These are phyloP conservation scores for Tuctoria greenei DNA, from an alignment of 176 grass and related monocot species.

Conservation along the genomic window DNA sequence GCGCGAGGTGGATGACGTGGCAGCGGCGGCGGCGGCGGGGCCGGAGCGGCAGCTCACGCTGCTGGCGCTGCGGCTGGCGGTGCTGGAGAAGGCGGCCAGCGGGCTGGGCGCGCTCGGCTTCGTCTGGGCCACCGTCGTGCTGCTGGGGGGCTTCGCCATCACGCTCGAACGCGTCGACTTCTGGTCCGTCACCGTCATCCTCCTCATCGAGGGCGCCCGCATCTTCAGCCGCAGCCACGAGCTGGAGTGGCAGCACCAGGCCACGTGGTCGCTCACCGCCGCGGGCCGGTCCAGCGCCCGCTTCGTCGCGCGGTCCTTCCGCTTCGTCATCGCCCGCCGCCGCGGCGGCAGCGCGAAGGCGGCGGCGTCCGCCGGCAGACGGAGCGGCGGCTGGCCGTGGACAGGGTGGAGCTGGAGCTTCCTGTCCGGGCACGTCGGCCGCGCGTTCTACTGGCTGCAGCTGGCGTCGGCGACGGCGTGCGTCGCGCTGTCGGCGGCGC, in stretches of 20 bases:
- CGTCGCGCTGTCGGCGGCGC: constrained; percentile 47
- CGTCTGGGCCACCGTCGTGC: constrained; percentile 90
- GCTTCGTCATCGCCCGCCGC: constrained; percentile 35
- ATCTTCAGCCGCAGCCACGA: constrained; percentile 96
- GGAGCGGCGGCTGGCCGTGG: background rate
- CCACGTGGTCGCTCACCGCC: constrained; percentile 66
- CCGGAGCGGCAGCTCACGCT: constrained; percentile 68
- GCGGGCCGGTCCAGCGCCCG: constrained; percentile 53
- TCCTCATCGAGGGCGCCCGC: constrained; percentile 69
- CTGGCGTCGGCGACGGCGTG: constrained; percentile 60
- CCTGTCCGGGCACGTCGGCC: constrained; percentile 55
- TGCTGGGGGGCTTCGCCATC: constrained; percentile 82
- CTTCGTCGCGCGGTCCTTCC: constrained; percentile 54
- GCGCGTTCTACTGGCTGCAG: constrained; percentile 76
- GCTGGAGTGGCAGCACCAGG: constrained; percentile 94
- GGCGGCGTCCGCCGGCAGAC: background rate
- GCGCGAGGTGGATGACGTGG: background rate
- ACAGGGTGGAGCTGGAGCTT: constrained; percentile 44
- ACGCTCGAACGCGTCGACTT: constrained; percentile 59
- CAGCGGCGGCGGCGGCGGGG: background rate
- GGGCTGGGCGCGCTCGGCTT: constrained; percentile 80
- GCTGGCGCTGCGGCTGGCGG: constrained; percentile 68
- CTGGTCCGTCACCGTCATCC: constrained; percentile 73
- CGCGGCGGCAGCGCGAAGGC: background rate
- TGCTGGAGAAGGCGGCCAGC: constrained; percentile 86